Base-by-base conservation (phyloP, 108 stramenopile genomes). In the Cyclotella cryptica region DNA sequence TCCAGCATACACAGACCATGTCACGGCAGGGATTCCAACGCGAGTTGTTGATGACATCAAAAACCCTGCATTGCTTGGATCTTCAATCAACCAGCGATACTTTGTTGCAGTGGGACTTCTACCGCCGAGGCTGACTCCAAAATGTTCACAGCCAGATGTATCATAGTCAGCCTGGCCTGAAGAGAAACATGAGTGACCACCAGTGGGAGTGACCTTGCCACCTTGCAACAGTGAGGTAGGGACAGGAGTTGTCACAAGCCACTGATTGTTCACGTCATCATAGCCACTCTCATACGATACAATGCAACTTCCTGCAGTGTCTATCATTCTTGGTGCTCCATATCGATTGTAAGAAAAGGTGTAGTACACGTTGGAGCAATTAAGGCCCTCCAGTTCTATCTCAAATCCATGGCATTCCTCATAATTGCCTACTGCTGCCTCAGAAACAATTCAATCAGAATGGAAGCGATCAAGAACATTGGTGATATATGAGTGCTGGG, bases 121-220 rank as follows among this genome's bases (percentile, higher is more conserved):
- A 40, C n/a, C 35, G 3, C n/a, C 61, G 19, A 62, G 61, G 39
- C 61, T 62, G 10, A 62, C 35, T 40, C 61, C 61, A 11, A 62
- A 62, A 30, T 62, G 61, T 62, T 62, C 61, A 21, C 61, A 62
- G 15, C 61, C 61, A 30, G 39, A 41, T 15, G 61, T 62, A 11
- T 27, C 61, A 40, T 62, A 62, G 24, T 62, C 61, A 39, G 1
- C 19, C 39, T 62, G 61, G 61, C 61, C 61, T 19, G 61, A 62
- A 62, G 35, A 40, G 35, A 62, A 62, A 41, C 61, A 62, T 15
- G 35, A 40, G 40, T 62, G 61, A 3, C 61, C 61, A 24, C 17
- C 40, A 1, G 61, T 62, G 15, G 61, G 61, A 35, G 35, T 30
- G 15, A 62, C 61, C 19, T 62, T 62, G 35, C 61, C 61, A 12